phyloP scores from a whole-genome alignment of 306 rosid species.

The Vigna angularis region DNA sequence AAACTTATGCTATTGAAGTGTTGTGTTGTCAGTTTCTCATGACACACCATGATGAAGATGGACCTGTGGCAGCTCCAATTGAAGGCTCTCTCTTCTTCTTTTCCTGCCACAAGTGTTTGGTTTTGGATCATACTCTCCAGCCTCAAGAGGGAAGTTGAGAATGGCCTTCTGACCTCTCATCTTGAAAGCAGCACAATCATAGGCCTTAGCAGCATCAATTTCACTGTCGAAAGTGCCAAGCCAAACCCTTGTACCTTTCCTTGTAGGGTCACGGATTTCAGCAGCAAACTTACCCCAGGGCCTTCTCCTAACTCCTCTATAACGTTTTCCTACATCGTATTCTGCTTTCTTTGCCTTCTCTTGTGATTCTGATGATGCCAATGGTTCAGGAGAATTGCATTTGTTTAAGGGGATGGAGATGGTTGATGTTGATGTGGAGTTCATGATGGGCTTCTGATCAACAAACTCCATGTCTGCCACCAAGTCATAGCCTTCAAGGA shows the following conservation, averaged over 20 bases:
- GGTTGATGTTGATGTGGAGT: background rate
- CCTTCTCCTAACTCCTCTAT: conserved; percentile 83
- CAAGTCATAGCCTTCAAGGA: conserved; percentile 33
- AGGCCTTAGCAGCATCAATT: conserved; percentile 87
- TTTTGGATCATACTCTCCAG: conserved; percentile 59
- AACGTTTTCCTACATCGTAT: conserved; percentile 46
- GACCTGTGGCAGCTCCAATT: conserved; percentile 1
- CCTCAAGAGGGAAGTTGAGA: conserved; percentile 78
- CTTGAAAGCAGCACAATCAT: conserved; percentile 85
- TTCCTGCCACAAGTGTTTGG: conserved; percentile 53
- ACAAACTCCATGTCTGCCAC: conserved; percentile 40
- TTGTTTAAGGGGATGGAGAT: background rate
- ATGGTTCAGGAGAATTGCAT: conserved; percentile 9
- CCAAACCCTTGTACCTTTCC: conserved; percentile 82
- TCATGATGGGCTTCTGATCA: background rate
- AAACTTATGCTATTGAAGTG: background rate
- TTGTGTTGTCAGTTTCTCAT: background rate
- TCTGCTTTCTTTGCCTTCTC: conserved; percentile 23
- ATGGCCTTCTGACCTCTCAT: conserved; percentile 86
- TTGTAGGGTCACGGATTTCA: conserved; percentile 82
- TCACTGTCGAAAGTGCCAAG: conserved; percentile 81
- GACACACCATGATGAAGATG: conserved; percentile 31
- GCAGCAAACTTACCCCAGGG: conserved; percentile 95
- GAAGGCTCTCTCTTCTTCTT: conserved; percentile 51
- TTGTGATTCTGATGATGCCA: conserved; percentile 14